These are phyloP conservation scores for Tilletiopsis washingtonensis DNA, from an alignment of 1,284 basidiomycete genomes.

Conservation along the genomic window DNA sequence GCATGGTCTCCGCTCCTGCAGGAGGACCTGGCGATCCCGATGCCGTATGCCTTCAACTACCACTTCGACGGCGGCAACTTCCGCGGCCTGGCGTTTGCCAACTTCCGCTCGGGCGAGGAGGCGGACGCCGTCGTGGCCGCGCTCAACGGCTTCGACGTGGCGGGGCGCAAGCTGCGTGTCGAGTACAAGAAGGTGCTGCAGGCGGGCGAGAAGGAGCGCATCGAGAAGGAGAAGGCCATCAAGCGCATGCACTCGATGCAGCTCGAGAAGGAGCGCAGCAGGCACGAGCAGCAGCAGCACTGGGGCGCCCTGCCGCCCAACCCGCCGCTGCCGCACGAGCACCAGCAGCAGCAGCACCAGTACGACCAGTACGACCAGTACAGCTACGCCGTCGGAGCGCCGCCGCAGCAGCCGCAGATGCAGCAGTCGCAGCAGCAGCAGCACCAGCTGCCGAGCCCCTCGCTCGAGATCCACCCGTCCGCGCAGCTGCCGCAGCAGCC, in stretches of 20 bases:
- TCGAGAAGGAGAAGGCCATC: conserved; percentile 97
- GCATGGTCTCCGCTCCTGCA: conserved; percentile 40
- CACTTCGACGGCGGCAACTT: conserved; percentile 60
- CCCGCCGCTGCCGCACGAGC: too few relatives aligned
- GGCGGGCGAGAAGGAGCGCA: conserved; percentile 96
- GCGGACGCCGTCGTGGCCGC: conserved; percentile 93
- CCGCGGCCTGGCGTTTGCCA: conserved; percentile 95
- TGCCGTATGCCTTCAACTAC: conserved; percentile 95
- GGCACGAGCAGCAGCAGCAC: background rate
- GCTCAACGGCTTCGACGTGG: conserved; percentile 80
- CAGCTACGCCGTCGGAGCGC: too few relatives aligned
- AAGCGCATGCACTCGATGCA: conserved; percentile 71
- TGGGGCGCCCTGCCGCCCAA: too few relatives aligned
- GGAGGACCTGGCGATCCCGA: conserved; percentile 85
- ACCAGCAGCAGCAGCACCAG: too few relatives aligned
- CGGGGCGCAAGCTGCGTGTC: conserved; percentile 94
- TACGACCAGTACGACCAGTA: too few relatives aligned
- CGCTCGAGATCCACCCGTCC: too few relatives aligned
- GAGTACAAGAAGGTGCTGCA: conserved; percentile 99
- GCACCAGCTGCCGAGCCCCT: too few relatives aligned
- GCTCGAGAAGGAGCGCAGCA: conserved; percentile 33
- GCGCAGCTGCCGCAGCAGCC: too few relatives aligned
- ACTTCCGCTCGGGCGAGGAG: conserved; percentile 83
- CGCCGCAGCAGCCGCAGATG: too few relatives aligned
- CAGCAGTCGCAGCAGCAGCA: too few relatives aligned